These are phyloP conservation scores for Brasenia schreberi DNA, from an alignment of 164 flowering plant genomes.

Conservation along the genomic window DNA sequence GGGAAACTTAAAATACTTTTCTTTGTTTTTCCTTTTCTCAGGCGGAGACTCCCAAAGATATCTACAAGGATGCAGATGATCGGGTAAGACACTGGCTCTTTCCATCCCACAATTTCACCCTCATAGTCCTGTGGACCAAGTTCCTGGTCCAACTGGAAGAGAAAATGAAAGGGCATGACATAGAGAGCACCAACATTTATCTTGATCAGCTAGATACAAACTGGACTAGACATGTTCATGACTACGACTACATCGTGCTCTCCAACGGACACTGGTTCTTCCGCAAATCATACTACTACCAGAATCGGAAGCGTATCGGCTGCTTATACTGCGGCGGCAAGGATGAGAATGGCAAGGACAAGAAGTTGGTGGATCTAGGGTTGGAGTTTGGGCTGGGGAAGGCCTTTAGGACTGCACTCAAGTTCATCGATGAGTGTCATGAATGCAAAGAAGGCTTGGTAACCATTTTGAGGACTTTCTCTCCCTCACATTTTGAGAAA, in stretches of 20 bases:
- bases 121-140: conserved; percentile 40
- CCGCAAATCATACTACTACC: conserved; percentile 13
- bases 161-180: conserved; percentile 11
- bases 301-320: conserved; percentile 10
- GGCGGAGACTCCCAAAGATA: conserved; percentile 20
- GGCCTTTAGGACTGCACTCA: conserved; percentile 23
- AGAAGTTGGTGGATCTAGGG: conserved; percentile 13
- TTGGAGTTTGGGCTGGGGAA: conserved; percentile 10
- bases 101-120: conserved; percentile 50
- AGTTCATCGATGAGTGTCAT: conserved; percentile 29
- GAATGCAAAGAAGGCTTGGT: conserved; percentile 22
- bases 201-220: conserved; percentile 18
- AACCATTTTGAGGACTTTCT: conserved; percentile 60
- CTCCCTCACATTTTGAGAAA: conserved; percentile 78
- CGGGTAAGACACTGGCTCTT: conserved; percentile 50
- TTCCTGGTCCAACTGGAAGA: conserved; percentile 15
- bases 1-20: too few relatives aligned
- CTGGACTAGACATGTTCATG: conserved; percentile 16
- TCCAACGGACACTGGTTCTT: conserved; percentile 38
- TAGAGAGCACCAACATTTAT: conserved; percentile 7
- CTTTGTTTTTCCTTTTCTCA: conserved; percentile 5
- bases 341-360: conserved; percentile 8
- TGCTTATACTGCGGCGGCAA: conserved; percentile 20
- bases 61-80: conserved; percentile 42
- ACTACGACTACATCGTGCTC: conserved; percentile 20